Conservation (phyloP, 2,329 filamentous ascomycete genomes). For the Didymella pinodella region DNA sequence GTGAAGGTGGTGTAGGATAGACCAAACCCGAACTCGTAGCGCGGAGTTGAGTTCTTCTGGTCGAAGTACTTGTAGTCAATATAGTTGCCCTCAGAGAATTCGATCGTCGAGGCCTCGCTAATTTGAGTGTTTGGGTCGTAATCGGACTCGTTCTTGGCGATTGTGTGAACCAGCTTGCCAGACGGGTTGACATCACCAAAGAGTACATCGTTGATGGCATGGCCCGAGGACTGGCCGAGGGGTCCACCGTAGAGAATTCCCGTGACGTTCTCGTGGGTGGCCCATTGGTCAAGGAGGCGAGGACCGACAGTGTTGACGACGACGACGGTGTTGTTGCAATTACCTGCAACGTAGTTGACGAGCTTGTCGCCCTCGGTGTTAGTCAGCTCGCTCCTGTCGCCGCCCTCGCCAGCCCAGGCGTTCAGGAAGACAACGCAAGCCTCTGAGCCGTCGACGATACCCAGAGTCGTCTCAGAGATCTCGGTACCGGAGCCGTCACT, state of each 20-base stretch:
- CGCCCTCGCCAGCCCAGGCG: conserved; percentile 22
- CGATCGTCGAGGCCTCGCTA: conserved; percentile 53
- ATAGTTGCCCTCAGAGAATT: conserved; percentile 77
- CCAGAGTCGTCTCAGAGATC: conserved; percentile 19
- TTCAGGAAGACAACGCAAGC: conserved; percentile 35
- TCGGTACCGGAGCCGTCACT: conserved; percentile 21
- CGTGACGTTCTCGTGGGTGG: conserved; percentile 76
- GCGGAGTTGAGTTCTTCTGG: conserved; percentile 65
- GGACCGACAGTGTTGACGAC: conserved; percentile 64
- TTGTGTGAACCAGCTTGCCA: conserved; percentile 78
- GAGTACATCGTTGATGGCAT: conserved; percentile 76
- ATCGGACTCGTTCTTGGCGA: conserved; percentile 70
- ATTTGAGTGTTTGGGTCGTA: conserved; percentile 67
- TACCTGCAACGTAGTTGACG: conserved; percentile 53
- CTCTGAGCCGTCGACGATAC: conserved; percentile 18
- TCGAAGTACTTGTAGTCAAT: conserved; percentile 83
- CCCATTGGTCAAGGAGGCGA: conserved; percentile 78
- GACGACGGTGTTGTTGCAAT: conserved; percentile 60
- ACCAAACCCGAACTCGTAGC: conserved; percentile 81
- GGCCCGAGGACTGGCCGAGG: conserved; percentile 83
- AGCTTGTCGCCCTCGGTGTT: conserved; percentile 28
- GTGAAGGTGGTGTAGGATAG: conserved; percentile 75
- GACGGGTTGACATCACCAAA: conserved; percentile 78
- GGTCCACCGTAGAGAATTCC: conserved; percentile 81
- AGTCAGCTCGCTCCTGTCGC: conserved; percentile 18